Base-by-base conservation (phyloP, 352 stramenopile genomes). In the Phytophthora sansomeana region DNA sequence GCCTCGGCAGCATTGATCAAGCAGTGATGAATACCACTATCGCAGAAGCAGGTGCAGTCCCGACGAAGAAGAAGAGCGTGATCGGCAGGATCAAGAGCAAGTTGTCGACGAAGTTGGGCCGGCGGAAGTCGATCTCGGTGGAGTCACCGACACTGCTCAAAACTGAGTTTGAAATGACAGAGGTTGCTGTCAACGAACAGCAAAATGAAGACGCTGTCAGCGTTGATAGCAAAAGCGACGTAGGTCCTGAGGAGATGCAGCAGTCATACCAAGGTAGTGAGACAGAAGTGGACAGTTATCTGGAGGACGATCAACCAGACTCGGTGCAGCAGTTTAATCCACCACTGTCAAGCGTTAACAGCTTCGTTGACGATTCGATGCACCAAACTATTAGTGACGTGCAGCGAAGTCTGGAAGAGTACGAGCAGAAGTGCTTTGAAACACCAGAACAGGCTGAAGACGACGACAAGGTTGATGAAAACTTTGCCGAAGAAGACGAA, bases 61-160 rank as follows among this genome's bases (percentile, higher is more conserved):
- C 58, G 17, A 85, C 84, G 69, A 83, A 78, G 63, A 85, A 85
- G 64, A 87, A 88, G 57, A 73, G 82, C 19, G 58, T 91, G 24
- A 81, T 93, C 66, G 79, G 80, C 11, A 66, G 71, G n/a, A 78
- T 93, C 73, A 91, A 89, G 66, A 91, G 78, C 43, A 90, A 80
- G 24, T 68, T 93, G 35, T 69, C 69, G 3, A 77, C 46, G 14
- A 90, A 82, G 29, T 61, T 92, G 5, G 70, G 80, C 10, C 74
- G 68, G 47, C 78, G 79, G 50, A 83, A 86, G 32, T 77, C 68
- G 7, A 57, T 51, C 11, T 17, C 53, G 16, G 52, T 62, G 14
- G 58, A 39, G 10, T 79, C 75, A 10, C 73, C 73, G 14, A 73
- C 71, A 7, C 64, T 85, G 29, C 30, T 53, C 30, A 62, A 48